Conservation (phyloP, 106 monocot species). For the Dioscorea zingiberensis region DNA sequence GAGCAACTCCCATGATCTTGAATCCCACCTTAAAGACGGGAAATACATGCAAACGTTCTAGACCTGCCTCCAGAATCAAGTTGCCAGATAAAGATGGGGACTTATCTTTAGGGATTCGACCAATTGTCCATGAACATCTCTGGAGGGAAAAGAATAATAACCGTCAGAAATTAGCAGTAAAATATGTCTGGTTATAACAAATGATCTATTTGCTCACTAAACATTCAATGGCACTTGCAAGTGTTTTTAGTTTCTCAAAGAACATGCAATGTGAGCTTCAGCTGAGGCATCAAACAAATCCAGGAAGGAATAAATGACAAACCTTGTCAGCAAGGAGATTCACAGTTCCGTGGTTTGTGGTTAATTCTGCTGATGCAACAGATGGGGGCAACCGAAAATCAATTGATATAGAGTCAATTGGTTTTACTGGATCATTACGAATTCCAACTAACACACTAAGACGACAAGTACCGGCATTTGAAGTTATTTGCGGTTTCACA, state of each 20-base stretch:
- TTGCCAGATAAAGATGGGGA: slow-evolving; percentile 66
- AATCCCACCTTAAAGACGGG: slow-evolving; percentile 63
- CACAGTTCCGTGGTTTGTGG: slow-evolving; percentile 78
- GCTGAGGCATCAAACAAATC: background rate
- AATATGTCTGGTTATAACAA: too few species aligned
- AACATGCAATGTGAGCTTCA: background rate
- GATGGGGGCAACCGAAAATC: slow-evolving; percentile 66
- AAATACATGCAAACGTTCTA: slow-evolving; percentile 51
- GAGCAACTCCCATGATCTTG: slow-evolving; percentile 88
- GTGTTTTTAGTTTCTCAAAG: too few species aligned
- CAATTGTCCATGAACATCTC: slow-evolving; percentile 75
- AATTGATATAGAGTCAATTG: slow-evolving; percentile 56
- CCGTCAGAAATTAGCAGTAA: background rate
- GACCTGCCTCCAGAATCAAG: slow-evolving; percentile 54
- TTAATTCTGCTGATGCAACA: slow-evolving; percentile 61
- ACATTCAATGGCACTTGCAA: too few species aligned
- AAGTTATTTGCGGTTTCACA: slow-evolving; percentile 80
- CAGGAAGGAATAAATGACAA: background rate
- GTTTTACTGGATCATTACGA: slow-evolving; percentile 86
- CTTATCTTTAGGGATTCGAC: slow-evolving; percentile 83
- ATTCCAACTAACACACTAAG: slow-evolving; percentile 70
- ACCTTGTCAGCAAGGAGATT: slow-evolving; percentile 82
- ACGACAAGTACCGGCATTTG: slow-evolving; percentile 59
- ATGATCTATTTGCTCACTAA: too few species aligned
- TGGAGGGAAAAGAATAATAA: slow-evolving; percentile 12